Evolutionary conservation across 768 basidiomycete genomes (phyloP), one percentile per base, ranked within the genome.

Genomic region (Butyriboletus loyo): DNA sequence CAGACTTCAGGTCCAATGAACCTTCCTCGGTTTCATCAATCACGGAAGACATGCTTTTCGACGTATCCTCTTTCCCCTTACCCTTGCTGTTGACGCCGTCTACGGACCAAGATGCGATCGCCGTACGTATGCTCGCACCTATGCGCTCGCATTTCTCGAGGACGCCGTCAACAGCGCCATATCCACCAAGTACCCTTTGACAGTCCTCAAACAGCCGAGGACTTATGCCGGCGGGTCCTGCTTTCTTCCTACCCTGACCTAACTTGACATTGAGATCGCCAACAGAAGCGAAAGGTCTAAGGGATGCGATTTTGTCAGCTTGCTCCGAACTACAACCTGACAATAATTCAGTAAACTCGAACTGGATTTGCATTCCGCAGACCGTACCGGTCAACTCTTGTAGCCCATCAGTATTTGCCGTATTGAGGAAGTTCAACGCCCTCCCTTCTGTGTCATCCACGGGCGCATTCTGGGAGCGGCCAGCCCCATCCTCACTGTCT

Each of bases 131-230:
- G 50, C 82, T 76, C 3, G 80, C 75, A 19, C 95, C 96, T 60
- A 94, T 92, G 49, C 77, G 73, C 70, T 98, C 94, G 68, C 96
- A 98, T 49, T 88, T 83, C 67, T 85, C 84, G 14, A 99, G 81
- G 57, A 98, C 86, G 55, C 77, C 82, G 68, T 99, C 97, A 50
- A 98, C 94, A 34, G 86, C 82, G 11, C 84, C 83, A 63, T 96
- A 98, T 8, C 89, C 91, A 50, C 80, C 73, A 65, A 98, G 87
- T 60, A 97, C 89, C 36, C 83, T 78, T 49, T 83, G 82, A 67
- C 90, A 94, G 58, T 95, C 92, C 63, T 96, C 92, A 66, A 98
- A 92, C 68, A 98, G 78, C 51, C 88, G 84, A 54, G 89, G 79
- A 55, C 92, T 94, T 62, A 99, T 85, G 21, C 96, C 95, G 5